A percentile compares a stretch with the other conserved stretches of the same genome.
Evolutionary conservation across 345 rosid species (phyloP).

Genomic region (Turritis glabra): DNA sequence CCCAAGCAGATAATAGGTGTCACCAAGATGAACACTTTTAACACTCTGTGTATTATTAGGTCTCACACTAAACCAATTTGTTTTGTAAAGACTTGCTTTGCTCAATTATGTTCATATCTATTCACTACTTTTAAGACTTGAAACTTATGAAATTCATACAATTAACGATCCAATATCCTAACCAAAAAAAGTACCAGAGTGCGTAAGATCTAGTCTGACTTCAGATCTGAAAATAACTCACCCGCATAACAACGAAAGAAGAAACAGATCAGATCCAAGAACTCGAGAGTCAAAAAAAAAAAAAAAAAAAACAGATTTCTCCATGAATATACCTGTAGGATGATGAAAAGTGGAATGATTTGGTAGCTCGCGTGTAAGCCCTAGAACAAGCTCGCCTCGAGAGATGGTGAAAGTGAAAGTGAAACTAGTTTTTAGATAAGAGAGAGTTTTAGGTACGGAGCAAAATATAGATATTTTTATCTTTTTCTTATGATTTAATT

Average conservation of each 20-base stretch:
- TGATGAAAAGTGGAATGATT: neutral
- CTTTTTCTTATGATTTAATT: neutral
- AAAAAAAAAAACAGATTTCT: neutral
- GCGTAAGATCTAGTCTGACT: slow-evolving; percentile 12
- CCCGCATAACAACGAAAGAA: neutral
- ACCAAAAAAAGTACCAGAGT: neutral
- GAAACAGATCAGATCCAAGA: slow-evolving; percentile 9
- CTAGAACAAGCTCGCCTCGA: slow-evolving; percentile 19
- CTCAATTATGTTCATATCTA: too few relatives aligned
- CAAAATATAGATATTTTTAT: neutral
- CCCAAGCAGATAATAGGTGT: too few relatives aligned
- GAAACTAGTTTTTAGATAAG: neutral
- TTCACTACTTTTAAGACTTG: neutral
- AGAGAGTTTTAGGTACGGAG: neutral
- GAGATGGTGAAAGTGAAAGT: slow-evolving; percentile 12
- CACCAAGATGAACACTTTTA: neutral
- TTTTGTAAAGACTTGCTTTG: too few relatives aligned
- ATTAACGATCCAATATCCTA: neutral
- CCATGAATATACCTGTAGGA: neutral
- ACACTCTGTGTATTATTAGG: neutral
- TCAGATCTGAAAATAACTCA: slow-evolving; percentile 17
- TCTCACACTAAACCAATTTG: neutral
- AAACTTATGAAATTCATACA: neutral
- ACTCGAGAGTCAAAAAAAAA: neutral
- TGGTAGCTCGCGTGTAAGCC: neutral